Base-by-base conservation (phyloP, 192 early-diverging fungal genomes). In the Coemansia sp. region DNA sequence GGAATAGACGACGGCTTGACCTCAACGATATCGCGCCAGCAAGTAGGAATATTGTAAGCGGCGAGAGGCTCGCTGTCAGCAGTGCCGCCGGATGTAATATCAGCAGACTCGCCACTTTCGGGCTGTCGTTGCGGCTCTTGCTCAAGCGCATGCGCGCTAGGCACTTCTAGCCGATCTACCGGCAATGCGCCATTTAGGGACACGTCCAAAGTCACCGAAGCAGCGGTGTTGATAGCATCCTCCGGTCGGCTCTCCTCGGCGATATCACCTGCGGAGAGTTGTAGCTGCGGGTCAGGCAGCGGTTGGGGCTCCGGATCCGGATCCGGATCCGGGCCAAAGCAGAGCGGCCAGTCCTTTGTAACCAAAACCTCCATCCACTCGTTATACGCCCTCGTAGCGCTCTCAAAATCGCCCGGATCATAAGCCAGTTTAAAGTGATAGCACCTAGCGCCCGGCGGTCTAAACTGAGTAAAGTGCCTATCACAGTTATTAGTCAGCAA, bases 361-460 rank as follows among this genome's bases (percentile, higher is more conserved):
- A 90, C 73, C 60, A 97, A 72, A 19, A 86, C 77, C 6, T 86
- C 78, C 70, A 88, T 85, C 95, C 95, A 97, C 41, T 78, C 73
- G 11, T 88, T 76, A 73, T 96, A 97, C 25, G 85, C 84, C 14
- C 69, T 62, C 31, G 87, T 59, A 0, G 94, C 93, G 15, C 86
- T 88, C 4, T 92, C 87, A 80, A 95, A 89, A 60, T 92, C 87
- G 21, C 90, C 88, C 19, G 95, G 94, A 58, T 90, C 82, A 51
- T 90, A 96, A 1, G 95, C 87, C 41, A 95, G 80, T 65, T 82
- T 85, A 82, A 97, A 97, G 67, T 91, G 88, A 5, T 86, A 90
- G 38, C 86, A 88, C 19, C 82, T 73, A 3, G 88, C 86, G 12
- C 89, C 90, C 25, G 82, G 82, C 0, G 90, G 91, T 58, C 90